Evolutionary conservation across 192 early-diverging fungal genomes (phyloP).

Genomic region (Backusella circina): DNA sequence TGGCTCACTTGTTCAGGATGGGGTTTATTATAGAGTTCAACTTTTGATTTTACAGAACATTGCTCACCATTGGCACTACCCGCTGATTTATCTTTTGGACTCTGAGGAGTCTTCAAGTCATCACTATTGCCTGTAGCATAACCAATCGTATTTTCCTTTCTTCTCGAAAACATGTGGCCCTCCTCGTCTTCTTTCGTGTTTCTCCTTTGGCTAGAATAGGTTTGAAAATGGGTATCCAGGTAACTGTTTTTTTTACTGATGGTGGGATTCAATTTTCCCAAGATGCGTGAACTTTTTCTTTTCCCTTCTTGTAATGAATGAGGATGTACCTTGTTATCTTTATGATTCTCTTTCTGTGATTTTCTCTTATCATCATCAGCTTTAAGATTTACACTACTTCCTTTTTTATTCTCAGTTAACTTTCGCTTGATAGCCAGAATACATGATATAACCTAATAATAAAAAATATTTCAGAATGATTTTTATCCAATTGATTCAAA

Average conservation of each 20-base stretch:
- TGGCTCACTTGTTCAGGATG: neutral
- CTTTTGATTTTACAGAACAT: neutral
- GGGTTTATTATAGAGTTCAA: neutral
- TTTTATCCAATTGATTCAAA: neutral
- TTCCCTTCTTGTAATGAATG: neutral
- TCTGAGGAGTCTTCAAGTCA: neutral
- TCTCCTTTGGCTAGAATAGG: neutral
- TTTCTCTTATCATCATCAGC: neutral
- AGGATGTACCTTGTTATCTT: neutral
- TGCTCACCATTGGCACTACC: neutral
- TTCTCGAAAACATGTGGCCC: neutral
- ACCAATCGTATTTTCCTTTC: neutral
- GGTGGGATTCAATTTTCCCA: neutral
- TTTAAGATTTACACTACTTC: neutral
- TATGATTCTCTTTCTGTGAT: neutral
- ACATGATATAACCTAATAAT: constrained; percentile 21
- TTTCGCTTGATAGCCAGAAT: constrained; percentile 4
- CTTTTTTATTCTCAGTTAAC: neutral
- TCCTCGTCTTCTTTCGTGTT: neutral
- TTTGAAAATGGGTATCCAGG: neutral
- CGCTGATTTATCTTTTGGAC: neutral
- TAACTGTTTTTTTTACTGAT: neutral
- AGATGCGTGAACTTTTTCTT: neutral
- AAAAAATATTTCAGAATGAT: neutral
- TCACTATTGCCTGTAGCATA: neutral